A percentile compares a stretch with the other conserved stretches of the same genome.
Evolutionary conservation across 352 stramenopile species (phyloP).

Genomic region (Globisporangium acanthophoron): DNA sequence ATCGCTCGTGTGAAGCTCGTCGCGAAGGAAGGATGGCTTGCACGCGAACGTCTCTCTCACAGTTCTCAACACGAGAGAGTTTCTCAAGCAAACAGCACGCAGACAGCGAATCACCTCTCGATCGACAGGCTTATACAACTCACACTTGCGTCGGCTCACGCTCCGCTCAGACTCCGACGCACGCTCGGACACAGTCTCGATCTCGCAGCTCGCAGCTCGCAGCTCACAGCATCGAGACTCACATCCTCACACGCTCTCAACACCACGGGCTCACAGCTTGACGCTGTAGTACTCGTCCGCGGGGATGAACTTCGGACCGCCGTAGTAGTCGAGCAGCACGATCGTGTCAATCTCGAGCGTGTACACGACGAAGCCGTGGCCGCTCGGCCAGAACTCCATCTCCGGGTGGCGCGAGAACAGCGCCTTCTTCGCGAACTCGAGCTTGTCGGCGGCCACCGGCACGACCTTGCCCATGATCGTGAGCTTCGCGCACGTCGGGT

Average conservation of each 20-base stretch:
- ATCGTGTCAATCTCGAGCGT: constrained; percentile 54
- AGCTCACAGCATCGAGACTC: too few species aligned
- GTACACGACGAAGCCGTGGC: constrained; percentile 52
- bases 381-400: constrained; percentile 57
- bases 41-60: too few species aligned
- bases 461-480: constrained; percentile 47
- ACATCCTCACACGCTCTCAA: not conserved
- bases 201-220: too few species aligned
- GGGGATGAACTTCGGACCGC: constrained; percentile 54
- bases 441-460: constrained; percentile 33
- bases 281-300: constrained; percentile 62
- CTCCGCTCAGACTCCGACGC: too few species aligned
- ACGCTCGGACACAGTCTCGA: too few species aligned
- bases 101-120: too few species aligned
- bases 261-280: constrained; percentile 17
- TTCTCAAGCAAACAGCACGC: too few species aligned
- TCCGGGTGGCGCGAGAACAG: constrained; percentile 75
- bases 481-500: constrained; percentile 72
- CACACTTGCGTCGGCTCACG: too few species aligned
- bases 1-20: too few species aligned
- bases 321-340: constrained; percentile 68
- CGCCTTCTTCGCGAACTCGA: constrained; percentile 39
- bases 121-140: too few species aligned
- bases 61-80: too few species aligned
- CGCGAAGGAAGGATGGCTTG: too few species aligned